Evolutionary conservation across 2,329 filamentous ascomycete species (phyloP).

Genomic region (Rhynchosporium secalis): DNA sequence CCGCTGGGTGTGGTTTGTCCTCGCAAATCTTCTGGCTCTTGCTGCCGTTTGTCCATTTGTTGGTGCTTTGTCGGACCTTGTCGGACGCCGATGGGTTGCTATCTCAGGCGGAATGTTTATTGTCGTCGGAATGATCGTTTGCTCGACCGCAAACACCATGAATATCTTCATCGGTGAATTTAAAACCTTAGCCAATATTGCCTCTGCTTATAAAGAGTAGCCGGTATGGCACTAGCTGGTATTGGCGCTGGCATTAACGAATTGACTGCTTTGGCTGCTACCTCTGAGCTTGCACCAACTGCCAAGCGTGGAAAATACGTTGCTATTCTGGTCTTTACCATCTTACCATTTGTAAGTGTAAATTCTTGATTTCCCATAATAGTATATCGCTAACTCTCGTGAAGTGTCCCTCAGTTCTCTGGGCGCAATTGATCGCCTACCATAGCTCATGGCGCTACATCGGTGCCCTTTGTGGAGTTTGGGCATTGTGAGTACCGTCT

Average conservation of each 20-base stretch:
- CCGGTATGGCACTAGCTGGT: conserved; percentile 55
- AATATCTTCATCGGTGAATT: conserved; percentile 58
- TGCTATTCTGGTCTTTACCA: conserved; percentile 57
- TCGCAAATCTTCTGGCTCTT: conserved; percentile 54
- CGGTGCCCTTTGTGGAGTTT: conserved; percentile 53
- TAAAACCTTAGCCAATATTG: neutral
- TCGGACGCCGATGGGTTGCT: conserved; percentile 61
- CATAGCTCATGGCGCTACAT: conserved; percentile 54
- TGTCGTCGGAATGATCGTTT: conserved; percentile 60
- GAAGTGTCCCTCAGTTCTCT: conserved; percentile 57
- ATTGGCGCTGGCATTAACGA: conserved; percentile 69
- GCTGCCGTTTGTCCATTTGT: conserved; percentile 64
- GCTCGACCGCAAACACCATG: conserved; percentile 58
- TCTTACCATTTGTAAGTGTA: conserved; percentile 51
- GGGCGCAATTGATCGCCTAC: conserved; percentile 55
- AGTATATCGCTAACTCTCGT: neutral
- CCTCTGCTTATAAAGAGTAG: conserved; percentile 37
- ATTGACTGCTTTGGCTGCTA: conserved; percentile 66
- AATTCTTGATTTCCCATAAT: too few species aligned
- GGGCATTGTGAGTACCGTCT: conserved; percentile 41
- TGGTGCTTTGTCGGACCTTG: conserved; percentile 62
- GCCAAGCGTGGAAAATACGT: conserved; percentile 62
- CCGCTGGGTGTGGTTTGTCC: conserved; percentile 41
- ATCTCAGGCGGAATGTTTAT: conserved; percentile 54
- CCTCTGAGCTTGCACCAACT: conserved; percentile 66